Conservation (phyloP, 2,329 filamentous ascomycete genomes). For the Stromatinia cepivora region DNA sequence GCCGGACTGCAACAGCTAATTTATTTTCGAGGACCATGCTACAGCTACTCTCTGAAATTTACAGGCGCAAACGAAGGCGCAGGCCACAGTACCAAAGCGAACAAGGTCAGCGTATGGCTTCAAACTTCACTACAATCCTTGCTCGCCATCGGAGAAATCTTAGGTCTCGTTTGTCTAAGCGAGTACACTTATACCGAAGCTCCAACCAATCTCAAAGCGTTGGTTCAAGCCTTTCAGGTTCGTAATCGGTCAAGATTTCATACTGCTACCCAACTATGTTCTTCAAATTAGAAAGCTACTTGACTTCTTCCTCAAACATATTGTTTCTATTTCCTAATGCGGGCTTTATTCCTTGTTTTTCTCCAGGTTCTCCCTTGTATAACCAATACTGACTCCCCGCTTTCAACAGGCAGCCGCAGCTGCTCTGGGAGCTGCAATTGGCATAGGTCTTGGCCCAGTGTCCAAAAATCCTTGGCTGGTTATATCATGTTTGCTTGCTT, state of each 20-base stretch:
- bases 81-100: neutral
- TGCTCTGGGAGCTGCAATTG: neutral
- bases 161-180: neutral
- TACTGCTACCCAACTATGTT: too few relatives aligned
- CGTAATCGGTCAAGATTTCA: too few relatives aligned
- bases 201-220: neutral
- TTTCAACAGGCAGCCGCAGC: neutral
- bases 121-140: neutral
- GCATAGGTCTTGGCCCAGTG: neutral
- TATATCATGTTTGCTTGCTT: neutral
- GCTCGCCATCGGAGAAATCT: neutral
- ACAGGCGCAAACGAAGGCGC: neutral
- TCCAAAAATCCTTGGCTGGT: neutral
- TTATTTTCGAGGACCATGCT: neutral
- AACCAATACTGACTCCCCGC: too few relatives aligned
- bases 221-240: neutral
- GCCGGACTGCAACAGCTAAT: conserved; percentile 4
- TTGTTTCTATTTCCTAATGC: too few relatives aligned
- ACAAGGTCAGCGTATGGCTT: neutral
- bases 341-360: too few relatives aligned
- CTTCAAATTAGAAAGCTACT: too few relatives aligned
- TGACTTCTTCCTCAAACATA: too few relatives aligned
- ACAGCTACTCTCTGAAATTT: neutral
- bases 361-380: too few relatives aligned
- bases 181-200: neutral